Conservation (phyloP, 768 basidiomycete genomes). For the Rhizopogon rudus region DNA sequence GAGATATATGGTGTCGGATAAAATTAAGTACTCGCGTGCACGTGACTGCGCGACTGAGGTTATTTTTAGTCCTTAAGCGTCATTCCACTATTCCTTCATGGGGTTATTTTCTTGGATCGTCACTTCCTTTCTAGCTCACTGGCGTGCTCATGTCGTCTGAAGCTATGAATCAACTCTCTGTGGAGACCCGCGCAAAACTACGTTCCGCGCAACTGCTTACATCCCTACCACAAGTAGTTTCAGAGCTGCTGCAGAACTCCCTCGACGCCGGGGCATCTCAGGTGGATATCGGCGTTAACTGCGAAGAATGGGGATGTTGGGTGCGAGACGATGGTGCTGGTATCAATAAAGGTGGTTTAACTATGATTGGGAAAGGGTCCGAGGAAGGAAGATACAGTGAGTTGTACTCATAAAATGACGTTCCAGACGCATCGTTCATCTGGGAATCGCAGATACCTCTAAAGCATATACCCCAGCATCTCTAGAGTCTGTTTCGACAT, state of each 20-base stretch:
- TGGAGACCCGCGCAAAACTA: conserved; percentile 60
- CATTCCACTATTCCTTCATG: neutral
- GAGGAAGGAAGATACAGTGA: conserved; percentile 65
- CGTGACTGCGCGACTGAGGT: no score
- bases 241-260: conserved; percentile 87
- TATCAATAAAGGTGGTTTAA: conserved; percentile 57
- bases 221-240: conserved; percentile 71
- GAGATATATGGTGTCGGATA: no score
- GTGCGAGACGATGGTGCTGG: conserved; percentile 85
- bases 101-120: neutral
- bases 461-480: conserved; percentile 56
- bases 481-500: conserved; percentile 53
- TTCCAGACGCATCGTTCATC: neutral
- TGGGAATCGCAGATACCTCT: conserved; percentile 52
- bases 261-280: conserved; percentile 73
- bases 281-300: conserved; percentile 71
- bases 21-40: no score
- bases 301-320: conserved; percentile 77
- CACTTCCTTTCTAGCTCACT: neutral
- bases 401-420: conserved; percentile 22
- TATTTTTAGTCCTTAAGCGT: neutral
- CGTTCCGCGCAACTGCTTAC: conserved; percentile 85
- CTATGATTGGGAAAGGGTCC: conserved; percentile 43
- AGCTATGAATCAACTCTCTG: conserved; percentile 42
- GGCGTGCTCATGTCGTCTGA: conserved; percentile 13